Evolutionary conservation across 1,284 basidiomycete species (phyloP), one percentile per base, ranked within the genome.

Genomic region (Xanthoconium separans): DNA sequence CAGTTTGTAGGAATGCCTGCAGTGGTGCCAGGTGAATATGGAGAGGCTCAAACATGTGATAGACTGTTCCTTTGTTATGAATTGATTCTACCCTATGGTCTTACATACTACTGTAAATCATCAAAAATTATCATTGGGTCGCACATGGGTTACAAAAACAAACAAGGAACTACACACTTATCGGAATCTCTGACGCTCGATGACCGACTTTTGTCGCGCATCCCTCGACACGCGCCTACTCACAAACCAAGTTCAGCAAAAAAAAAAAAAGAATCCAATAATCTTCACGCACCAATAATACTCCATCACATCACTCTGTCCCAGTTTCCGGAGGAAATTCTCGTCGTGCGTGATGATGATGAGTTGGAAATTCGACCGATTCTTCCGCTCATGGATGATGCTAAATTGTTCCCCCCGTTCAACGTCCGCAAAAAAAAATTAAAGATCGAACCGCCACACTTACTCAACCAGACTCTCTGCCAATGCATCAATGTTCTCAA

Each of bases 271-370:
- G 10, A 37, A 37, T 6, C 11, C 11, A 18, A 39, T 18, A 7
- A 18, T 22, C 27, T 13, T 11, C 58, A 63, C 27, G 27, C 61
- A 91, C 93, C 92, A 95, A 68, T 95, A 97, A 66, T 93, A 87
- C 61, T 96, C 93, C 79, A 97, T 88, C 24, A 94, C 91, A 61
- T 93, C 87, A 58, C 83, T 84, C 56, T 92, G 89, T 1, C 93
- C 92, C 31, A 96, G 80, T 62, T 89, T 91, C 18, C 81, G 76
- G 45, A 95, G 75, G 75, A 95, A 94, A 61, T 84, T 88, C 72
- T 98, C 95, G 74, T 98, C 95, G 70, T 98, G 95, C 1, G 93
- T 95, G 72, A 99, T 99, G 65, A 99, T 91, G 60, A 99, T 91
- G 44, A 99, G 81, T 74, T 99, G 96, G 81, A 98, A 98, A 71